Percentiles rank a stretch among this genome's conserved stretches.
These are phyloP conservation scores for Hypoxylon rubiginosum DNA, from an alignment of 2,329 filamentous ascomycete species.

Conservation along the genomic window DNA sequence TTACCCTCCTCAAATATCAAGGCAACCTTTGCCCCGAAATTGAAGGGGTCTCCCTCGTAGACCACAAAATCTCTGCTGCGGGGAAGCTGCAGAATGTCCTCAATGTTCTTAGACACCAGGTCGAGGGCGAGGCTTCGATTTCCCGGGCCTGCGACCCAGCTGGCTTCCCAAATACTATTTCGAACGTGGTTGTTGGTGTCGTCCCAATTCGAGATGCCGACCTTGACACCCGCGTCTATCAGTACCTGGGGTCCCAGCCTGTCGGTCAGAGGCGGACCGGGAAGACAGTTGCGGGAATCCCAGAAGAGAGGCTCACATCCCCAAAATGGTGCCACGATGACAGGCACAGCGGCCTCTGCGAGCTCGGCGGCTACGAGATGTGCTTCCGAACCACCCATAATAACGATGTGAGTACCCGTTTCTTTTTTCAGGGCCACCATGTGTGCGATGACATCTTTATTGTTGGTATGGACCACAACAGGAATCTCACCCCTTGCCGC, in stretches of 20 bases:
- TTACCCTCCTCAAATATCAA: conserved; percentile 47
- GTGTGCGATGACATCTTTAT: conserved; percentile 43
- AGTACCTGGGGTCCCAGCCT: conserved; percentile 37
- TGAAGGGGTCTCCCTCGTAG: conserved; percentile 54
- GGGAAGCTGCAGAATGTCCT: conserved; percentile 52
- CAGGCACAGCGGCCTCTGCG: conserved; percentile 29
- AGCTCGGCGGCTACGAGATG: conserved; percentile 35
- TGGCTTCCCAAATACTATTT: conserved; percentile 41
- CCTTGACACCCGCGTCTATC: conserved; percentile 36
- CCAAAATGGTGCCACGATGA: conserved; percentile 41
- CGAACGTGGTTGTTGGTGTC: conserved; percentile 41
- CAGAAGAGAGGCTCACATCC: conserved; percentile 42
- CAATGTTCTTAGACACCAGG: conserved; percentile 53
- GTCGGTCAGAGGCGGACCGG: conserved; percentile 37
- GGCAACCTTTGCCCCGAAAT: conserved; percentile 52
- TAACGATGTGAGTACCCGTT: conserved; percentile 38
- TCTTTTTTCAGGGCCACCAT: conserved; percentile 39
- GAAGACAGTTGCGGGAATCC: conserved; percentile 37
- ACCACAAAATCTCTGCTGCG: conserved; percentile 52
- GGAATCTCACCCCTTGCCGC: conserved; percentile 35
- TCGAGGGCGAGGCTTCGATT: conserved; percentile 48
- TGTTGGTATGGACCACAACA: conserved; percentile 40
- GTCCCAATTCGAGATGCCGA: conserved; percentile 41
- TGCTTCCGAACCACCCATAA: conserved; percentile 40
- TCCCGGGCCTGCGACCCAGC: conserved; percentile 37